Evolutionary conservation across 768 basidiomycete species (phyloP), one percentile per base, ranked within the genome.

Genomic region (Pisolithus albus): DNA sequence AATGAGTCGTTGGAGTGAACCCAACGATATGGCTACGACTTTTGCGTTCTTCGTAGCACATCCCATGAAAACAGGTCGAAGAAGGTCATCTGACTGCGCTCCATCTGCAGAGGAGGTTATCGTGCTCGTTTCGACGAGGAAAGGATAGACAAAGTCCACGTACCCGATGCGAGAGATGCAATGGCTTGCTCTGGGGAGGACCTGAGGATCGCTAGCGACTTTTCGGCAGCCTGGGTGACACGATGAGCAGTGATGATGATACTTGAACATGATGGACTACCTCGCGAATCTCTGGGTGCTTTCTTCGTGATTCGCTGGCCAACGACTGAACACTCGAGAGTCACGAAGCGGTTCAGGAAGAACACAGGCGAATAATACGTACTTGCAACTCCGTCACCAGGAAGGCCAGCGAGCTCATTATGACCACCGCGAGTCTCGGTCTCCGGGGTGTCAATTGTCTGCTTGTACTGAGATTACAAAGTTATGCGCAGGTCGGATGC

Each of bases 211-310:
- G 84, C 76, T 21, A 94, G 65, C 2, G 92, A 88, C 66, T 90
- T 92, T 67, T 94, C 92, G 24, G 91, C 88, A 24, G 92, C 92
- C 90, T 81, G 38, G 54, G 0, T 43, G 78, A 57, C 3, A 41
- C 38, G 13, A 49, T 24, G 54, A 56, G 52, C 49, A 58, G 54
- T 64, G 54, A n/a, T 39, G 24, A 5, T 21, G 18, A 34, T 3
- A 10, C 38, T 13, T 32, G 30, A 50, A 23, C n/a, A 1, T 5
- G 13, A 16, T 5, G 8, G n/a, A 16, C 57, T 43, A 93, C 92
- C 81, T 95, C 93, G 63, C 89, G 86, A 59, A 96, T 90, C 65
- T 96, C 93, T 19, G 92, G 90, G 67, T 94, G 85, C 59, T 88
- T 90, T 53, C 93, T 74, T 60, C 84, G 79, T 23, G 90, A 91